These are phyloP conservation scores for Rhytidhysteron rufulum DNA, from an alignment of 2,329 filamentous ascomycete genomes.

Conservation along the genomic window DNA sequence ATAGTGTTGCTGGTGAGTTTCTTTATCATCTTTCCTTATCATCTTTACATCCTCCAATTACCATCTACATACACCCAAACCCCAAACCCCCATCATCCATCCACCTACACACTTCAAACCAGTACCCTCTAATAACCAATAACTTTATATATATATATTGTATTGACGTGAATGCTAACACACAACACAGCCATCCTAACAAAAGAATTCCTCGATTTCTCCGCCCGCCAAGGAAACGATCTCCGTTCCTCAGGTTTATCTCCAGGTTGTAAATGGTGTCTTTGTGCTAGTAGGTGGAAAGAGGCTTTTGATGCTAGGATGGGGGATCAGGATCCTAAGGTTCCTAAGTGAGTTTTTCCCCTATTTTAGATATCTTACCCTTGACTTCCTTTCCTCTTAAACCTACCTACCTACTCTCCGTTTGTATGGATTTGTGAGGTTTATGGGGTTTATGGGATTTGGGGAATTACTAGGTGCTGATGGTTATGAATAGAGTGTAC, in stretches of 20 bases:
- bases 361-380: not conserved
- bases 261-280: slow-evolving; percentile 60
- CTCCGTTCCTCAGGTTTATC: slow-evolving; percentile 53
- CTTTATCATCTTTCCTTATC: not conserved
- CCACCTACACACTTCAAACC: not conserved
- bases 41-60: not conserved
- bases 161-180: too few species aligned
- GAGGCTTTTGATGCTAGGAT: slow-evolving; percentile 56
- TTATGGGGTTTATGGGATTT: not conserved
- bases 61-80: not conserved
- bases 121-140: too few species aligned
- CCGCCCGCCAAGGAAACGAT: slow-evolving; percentile 57
- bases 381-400: not conserved
- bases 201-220: slow-evolving; percentile 60
- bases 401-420: too few species aligned
- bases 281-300: slow-evolving; percentile 58
- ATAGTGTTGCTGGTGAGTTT: slow-evolving; percentile 50
- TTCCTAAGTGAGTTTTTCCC: slow-evolving; percentile 34
- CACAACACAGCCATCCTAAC: slow-evolving; percentile 44
- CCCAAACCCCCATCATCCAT: slow-evolving; percentile 1
- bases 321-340: slow-evolving; percentile 43
- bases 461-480: slow-evolving; percentile 8
- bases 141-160: too few species aligned
- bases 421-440: too few species aligned
- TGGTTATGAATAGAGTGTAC: slow-evolving; percentile 36